Evolutionary conservation across 2,329 filamentous ascomycete species (phyloP), one percentile per base, ranked within the genome.

Genomic region (Aspergillus fumigatus): DNA sequence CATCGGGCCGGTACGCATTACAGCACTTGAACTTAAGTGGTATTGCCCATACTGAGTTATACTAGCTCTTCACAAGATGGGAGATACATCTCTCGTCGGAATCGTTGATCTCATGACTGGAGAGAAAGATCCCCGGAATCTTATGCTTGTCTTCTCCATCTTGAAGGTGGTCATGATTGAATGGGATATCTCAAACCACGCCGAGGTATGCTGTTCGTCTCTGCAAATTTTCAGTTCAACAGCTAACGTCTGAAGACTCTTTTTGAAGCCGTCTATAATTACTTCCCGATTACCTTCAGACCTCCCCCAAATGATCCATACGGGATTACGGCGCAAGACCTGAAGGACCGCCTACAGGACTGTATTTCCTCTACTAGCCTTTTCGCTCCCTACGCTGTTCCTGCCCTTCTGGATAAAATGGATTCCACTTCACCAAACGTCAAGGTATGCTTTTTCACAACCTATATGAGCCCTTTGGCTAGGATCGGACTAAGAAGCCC

Each of bases 251-350:
- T 3, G 35, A 57, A 77, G 77, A 67, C 72, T 29, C 76, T 88
- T 48, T 88, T 88, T 66, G 86, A 89, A 61, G 80, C 85, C 3
- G 85, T 87, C 19, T 89, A 88, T 71, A 88, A 87, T 64, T 89
- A 89, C 69, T 89, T 88, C 66, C 86, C 86, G 0, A 88, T 89
- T 62, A 88, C 86, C 0, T 89, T 88, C 71, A 81, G 84, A 64
- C 85, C 86, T 10, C 86, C 86, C 1, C 86, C 85, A 10, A 85
- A 88, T 61, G 86, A 88, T 65, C 85, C 85, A 1, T 88, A 88
- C 59, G 84, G 84, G 1, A 88, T 89, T 59, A 88, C 86, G 2
- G 84, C 86, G 2, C 85, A 88, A 63, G 83, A 88, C 64, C 70
- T 89, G 56, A 89, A 89, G 65, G 79, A 82, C 52, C 79, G 86